Percentiles rank a stretch among this genome's conserved stretches.
These are phyloP conservation scores for Xanthoconium stramineum DNA, from an alignment of 768 basidiomycete genomes.

Conservation along the genomic window DNA sequence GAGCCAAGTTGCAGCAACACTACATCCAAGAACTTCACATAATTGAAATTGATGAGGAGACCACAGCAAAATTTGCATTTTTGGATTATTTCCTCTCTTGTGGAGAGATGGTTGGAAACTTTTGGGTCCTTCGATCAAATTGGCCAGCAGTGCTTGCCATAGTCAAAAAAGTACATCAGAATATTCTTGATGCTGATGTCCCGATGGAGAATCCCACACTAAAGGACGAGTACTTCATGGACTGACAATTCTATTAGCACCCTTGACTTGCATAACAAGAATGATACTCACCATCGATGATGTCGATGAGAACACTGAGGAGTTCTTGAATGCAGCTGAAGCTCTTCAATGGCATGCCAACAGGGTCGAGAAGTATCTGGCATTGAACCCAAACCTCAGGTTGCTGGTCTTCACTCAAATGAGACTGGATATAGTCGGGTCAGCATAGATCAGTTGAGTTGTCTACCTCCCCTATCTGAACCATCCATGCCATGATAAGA, in stretches of 20 bases:
- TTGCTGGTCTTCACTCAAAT: neutral
- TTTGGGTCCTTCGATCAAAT: neutral
- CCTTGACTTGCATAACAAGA: neutral
- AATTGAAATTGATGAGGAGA: conserved; percentile 4
- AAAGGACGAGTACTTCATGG: neutral
- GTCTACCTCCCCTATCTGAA: neutral
- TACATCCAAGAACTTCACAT: neutral
- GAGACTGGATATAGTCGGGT: neutral
- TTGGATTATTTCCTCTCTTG: neutral
- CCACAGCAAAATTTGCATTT: neutral
- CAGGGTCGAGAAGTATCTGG: neutral
- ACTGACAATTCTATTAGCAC: neutral
- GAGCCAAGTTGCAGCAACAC: too few relatives aligned
- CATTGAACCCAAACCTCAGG: neutral
- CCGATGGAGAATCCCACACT: neutral
- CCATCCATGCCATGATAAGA: neutral
- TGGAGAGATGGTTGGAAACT: neutral
- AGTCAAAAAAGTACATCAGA: neutral
- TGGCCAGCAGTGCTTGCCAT: neutral
- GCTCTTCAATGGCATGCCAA: neutral
- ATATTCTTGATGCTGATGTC: neutral
- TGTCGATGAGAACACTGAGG: neutral
- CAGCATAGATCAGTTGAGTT: neutral
- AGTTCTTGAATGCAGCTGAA: neutral
- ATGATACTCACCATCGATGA: neutral